These are phyloP conservation scores for Phytophthora hybrid DNA, from an alignment of 352 stramenopile genomes.

Conservation along the genomic window DNA sequence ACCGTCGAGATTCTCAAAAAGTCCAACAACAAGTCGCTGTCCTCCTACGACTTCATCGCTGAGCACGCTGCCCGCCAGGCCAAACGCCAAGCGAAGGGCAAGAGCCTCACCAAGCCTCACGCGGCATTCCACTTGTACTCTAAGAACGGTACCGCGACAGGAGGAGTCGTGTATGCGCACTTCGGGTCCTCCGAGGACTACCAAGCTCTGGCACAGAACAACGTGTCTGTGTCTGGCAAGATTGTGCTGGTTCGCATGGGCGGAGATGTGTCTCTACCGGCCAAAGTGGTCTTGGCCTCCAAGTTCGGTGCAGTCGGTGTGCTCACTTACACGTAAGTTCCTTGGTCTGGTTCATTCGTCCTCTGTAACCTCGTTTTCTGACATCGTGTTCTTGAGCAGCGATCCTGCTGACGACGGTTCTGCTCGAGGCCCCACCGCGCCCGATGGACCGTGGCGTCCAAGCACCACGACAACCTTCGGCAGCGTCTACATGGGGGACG, in stretches of 20 bases:
- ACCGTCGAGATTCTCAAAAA: constrained; percentile 48
- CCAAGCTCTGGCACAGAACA: constrained; percentile 53
- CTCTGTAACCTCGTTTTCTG: not conserved
- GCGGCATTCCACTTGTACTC: constrained; percentile 87
- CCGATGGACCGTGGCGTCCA: constrained; percentile 75
- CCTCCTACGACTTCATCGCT: constrained; percentile 39
- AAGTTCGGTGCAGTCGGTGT: constrained; percentile 67
- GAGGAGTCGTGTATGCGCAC: constrained; percentile 78
- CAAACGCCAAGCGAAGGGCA: constrained; percentile 42
- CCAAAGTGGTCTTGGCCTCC: constrained; percentile 76
- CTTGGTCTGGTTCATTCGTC: not conserved
- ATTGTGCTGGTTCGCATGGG: constrained; percentile 77
- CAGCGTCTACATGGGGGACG: constrained; percentile 88
- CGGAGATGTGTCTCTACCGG: constrained; percentile 68
- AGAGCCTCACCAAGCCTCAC: constrained; percentile 39
- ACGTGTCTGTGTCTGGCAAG: constrained; percentile 58
- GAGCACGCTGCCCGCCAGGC: constrained; percentile 30
- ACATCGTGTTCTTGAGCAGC: constrained; percentile 31
- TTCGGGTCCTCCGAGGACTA: constrained; percentile 79
- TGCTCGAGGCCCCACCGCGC: constrained; percentile 57
- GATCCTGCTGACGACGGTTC: constrained; percentile 74
- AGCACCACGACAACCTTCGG: constrained; percentile 65
- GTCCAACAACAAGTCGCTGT: constrained; percentile 33
- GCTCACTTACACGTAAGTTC: constrained; percentile 80
- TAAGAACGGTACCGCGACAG: constrained; percentile 70